phyloP scores from a whole-genome alignment of 2,329 filamentous ascomycete genomes.

The Coniochaeta hoffmannii region DNA sequence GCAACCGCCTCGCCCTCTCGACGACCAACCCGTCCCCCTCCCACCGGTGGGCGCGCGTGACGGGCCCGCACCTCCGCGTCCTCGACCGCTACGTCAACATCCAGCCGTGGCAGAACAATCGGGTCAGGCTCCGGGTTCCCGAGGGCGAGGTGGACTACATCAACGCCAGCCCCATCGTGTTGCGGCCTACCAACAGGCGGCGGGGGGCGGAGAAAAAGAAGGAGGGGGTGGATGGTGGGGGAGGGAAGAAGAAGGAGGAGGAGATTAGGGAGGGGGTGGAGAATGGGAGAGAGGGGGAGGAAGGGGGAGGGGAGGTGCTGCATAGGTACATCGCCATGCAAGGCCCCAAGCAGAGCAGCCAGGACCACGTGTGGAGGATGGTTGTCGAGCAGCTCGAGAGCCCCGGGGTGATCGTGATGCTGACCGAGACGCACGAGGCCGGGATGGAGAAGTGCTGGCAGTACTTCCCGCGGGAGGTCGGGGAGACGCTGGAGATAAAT shows the following conservation, averaged over 20 bases:
- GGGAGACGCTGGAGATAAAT: conserved; percentile 50
- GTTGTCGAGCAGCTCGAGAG: conserved; percentile 67
- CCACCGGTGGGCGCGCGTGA: conserved; percentile 43
- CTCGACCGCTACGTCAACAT: conserved; percentile 89
- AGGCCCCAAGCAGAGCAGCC: conserved; percentile 71
- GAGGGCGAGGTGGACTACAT: conserved; percentile 69
- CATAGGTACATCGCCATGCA: conserved; percentile 84
- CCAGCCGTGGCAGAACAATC: conserved; percentile 80
- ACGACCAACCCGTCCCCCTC: conserved; percentile 27
- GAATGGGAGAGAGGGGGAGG: neutral
- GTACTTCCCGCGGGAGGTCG: conserved; percentile 66
- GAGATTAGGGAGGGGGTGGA: neutral
- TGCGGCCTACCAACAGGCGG: conserved; percentile 36
- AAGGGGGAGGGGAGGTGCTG: conserved; percentile 20
- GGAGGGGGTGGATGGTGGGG: neutral
- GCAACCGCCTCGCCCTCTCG: conserved; percentile 35
- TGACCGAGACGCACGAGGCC: conserved; percentile 80
- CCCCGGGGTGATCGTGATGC: conserved; percentile 83
- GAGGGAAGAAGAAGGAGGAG: no score
- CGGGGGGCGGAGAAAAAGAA: conserved; percentile 2
- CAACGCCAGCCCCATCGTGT: conserved; percentile 67
- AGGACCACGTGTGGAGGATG: conserved; percentile 93
- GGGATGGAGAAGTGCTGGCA: conserved; percentile 77
- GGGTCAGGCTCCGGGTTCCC: conserved; percentile 73
- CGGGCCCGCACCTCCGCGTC: conserved; percentile 43